Base-by-base conservation (phyloP, 805 yeast species). In the Tetrapisispora namnaoensis region DNA sequence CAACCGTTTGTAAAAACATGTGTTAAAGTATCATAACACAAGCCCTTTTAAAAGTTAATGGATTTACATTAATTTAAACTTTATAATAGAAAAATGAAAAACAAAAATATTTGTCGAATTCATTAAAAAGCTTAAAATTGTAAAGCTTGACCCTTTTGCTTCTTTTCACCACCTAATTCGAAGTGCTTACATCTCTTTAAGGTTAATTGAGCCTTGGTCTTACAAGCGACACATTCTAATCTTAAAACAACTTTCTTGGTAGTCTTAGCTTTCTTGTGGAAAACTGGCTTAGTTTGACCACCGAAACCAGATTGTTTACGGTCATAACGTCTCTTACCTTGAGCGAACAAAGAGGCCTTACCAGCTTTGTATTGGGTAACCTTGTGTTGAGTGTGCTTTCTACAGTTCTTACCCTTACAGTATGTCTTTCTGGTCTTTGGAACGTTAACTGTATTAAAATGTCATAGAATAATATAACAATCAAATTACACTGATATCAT, bases 271-370 rank as follows among this genome's bases (percentile, higher is more conserved):
- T 93, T 93, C 87, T 93, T 93, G 86, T 89, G 98, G 97, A 93
- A 93, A 79, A 93, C 85, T 73, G 83, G 99, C 83, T 89, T 93
- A 79, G 99, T 93, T 82, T 93, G 99, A 87, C 99, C 99, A 87
- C 99, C 99, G 80, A 82, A 93, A 89, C 99, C 99, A 70, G 86
- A 74, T 82, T 93, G 99, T 79, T 93, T 93, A 80, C 99, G 96
- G 91, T 93, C 99, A 82, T 93, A 93, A 83, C 99, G 90, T 83
- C 99, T 89, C 91, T 95, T 93, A 85, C 99, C 99, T 81, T 93
- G 98, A 67, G 98, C 96, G 73, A 82, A 89, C 70, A 90, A 83
- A 61, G 98, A 91, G 74, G 99, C 98, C 82, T 93, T 93, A 80
- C 99, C 99, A 74, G 98, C 96, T 78, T 93, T 93, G 95, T 93